phyloP scores from a whole-genome alignment of 345 rosid genomes.

The Salix suchowensis region DNA sequence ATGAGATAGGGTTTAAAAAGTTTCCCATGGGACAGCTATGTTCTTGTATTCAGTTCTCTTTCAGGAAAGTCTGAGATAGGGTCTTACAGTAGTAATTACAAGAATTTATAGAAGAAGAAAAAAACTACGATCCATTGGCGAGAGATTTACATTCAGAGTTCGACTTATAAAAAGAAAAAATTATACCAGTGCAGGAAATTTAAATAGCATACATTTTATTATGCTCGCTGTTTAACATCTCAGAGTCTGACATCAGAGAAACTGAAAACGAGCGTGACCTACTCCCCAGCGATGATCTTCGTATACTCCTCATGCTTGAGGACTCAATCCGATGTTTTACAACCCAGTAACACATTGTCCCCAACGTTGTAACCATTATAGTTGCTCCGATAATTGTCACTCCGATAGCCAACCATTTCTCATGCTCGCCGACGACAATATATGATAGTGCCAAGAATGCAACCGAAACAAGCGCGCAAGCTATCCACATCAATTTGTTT shows the following conservation, averaged over 20 bases:
- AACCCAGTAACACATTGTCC: slow-evolving; percentile 92
- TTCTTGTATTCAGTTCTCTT: too few relatives aligned
- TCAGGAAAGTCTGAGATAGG: too few relatives aligned
- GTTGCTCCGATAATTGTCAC: slow-evolving; percentile 74
- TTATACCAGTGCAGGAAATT: background rate
- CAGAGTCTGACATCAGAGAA: slow-evolving; percentile 60
- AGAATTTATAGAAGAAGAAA: too few relatives aligned
- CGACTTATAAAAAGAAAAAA: background rate
- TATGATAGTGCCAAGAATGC: slow-evolving; percentile 75
- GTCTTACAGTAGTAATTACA: too few relatives aligned
- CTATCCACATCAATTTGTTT: slow-evolving; percentile 94
- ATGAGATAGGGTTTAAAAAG: too few relatives aligned
- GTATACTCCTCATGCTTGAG: slow-evolving; percentile 54
- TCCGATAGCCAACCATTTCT: slow-evolving; percentile 70
- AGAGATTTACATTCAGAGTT: too few relatives aligned
- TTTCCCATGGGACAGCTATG: too few relatives aligned
- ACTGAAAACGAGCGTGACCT: slow-evolving; percentile 55
- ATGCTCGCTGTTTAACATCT: slow-evolving; percentile 51
- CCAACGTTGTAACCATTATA: slow-evolving; percentile 80
- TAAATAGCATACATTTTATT: slow-evolving; percentile 81
- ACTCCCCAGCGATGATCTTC: slow-evolving; percentile 58
- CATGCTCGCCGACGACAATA: slow-evolving; percentile 69
- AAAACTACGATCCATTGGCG: too few relatives aligned
- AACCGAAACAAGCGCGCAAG: slow-evolving; percentile 74
- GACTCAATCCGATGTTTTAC: slow-evolving; percentile 76